These are phyloP conservation scores for Talaromyces sp. DNA, from an alignment of 2,329 filamentous ascomycete genomes.

Conservation along the genomic window DNA sequence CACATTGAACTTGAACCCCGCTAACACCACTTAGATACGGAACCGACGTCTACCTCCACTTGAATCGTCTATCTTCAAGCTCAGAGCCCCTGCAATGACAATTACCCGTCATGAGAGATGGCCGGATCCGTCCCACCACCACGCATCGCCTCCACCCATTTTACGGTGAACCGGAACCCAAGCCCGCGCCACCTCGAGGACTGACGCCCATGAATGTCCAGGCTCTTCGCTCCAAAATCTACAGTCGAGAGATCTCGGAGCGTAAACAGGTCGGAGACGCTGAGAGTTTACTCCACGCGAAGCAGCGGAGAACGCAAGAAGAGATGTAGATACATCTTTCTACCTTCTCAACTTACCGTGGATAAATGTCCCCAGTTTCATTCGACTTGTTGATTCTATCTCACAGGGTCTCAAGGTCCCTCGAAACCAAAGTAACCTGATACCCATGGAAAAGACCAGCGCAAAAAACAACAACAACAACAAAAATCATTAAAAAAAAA, in stretches of 20 bases:
- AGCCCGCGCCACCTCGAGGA: constrained; percentile 49
- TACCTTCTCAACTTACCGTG: not conserved
- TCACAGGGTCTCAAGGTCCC: too few species aligned
- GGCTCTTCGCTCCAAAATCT: constrained; percentile 70
- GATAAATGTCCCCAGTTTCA: not conserved
- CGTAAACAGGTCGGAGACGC: constrained; percentile 88
- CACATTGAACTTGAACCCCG: not conserved
- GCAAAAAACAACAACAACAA: not conserved
- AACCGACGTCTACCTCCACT: constrained; percentile 96
- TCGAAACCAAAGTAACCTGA: not conserved
- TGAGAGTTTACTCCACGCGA: constrained; percentile 71
- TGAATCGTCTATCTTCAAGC: constrained; percentile 92
- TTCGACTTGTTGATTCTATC: not conserved
- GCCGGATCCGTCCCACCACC: constrained; percentile 51
- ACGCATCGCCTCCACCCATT: constrained; percentile 44
- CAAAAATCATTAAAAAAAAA: constrained; percentile 5
- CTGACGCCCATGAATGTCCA: constrained; percentile 56
- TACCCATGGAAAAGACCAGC: not conserved
- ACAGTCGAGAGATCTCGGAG: constrained; percentile 75
- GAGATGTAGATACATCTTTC: constrained; percentile 15
- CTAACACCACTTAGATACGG: constrained; percentile 69
- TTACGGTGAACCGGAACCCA: constrained; percentile 37
- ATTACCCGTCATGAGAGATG: constrained; percentile 85
- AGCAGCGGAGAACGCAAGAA: constrained; percentile 28
- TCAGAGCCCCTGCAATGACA: constrained; percentile 95